Percentiles rank a stretch among this genome's conserved stretches.
These are phyloP conservation scores for Starmerella bombicola DNA, from an alignment of 805 yeast species.

Conservation along the genomic window DNA sequence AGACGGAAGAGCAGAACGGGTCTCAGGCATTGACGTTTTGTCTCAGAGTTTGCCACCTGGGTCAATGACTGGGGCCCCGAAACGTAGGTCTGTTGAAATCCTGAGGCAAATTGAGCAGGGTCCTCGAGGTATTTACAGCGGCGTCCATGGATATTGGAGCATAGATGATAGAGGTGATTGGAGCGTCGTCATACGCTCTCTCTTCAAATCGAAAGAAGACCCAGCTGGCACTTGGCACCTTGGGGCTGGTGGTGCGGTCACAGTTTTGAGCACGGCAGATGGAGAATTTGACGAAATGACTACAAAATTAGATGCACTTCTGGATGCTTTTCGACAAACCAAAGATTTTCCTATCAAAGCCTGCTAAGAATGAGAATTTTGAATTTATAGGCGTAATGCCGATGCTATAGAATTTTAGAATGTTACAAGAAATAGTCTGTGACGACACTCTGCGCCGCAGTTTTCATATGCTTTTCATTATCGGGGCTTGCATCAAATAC, in stretches of 20 bases:
- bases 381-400: not conserved
- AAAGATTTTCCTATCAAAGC: not conserved
- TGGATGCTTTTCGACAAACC: conserved; percentile 8
- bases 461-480: conserved; percentile 42
- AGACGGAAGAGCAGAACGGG: conserved; percentile 17
- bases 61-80: conserved; percentile 99
- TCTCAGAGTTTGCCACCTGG: conserved; percentile 87
- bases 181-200: conserved; percentile 87
- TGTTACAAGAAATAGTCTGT: conserved; percentile 21
- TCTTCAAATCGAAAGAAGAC: conserved; percentile 37
- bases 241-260: conserved; percentile 98
- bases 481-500: conserved; percentile 97
- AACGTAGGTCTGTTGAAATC: conserved; percentile 78
- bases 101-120: conserved; percentile 47
- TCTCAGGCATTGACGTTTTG: conserved; percentile 66
- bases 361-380: too few relatives aligned
- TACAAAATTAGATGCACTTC: conserved; percentile 44
- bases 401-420: not conserved
- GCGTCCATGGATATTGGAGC: conserved; percentile 93
- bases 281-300: conserved; percentile 91
- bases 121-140: conserved; percentile 78
- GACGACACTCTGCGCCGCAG: conserved; percentile 21
- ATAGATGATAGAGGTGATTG: conserved; percentile 79
- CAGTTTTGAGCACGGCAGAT: conserved; percentile 67
- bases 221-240: conserved; percentile 49